phyloP scores from a whole-genome alignment of 2,329 filamentous ascomycete genomes.

The Exophiala sp. region DNA sequence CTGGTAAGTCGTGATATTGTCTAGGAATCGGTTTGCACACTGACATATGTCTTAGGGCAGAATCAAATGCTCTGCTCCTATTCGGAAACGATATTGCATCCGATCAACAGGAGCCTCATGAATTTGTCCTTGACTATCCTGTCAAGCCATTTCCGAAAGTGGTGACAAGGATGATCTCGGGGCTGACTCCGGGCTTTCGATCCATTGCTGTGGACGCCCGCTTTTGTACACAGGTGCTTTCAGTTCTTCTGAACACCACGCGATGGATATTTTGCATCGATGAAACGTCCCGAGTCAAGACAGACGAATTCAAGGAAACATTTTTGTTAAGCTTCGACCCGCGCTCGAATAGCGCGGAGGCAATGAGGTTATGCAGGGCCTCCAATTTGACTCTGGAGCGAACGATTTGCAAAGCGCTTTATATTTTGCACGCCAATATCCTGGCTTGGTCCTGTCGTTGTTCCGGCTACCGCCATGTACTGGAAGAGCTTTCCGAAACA shows the following conservation, averaged over 20 bases:
- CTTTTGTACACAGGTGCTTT: conserved; percentile 5
- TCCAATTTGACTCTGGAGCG: conserved; percentile 6
- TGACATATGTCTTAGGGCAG: conserved; percentile 10
- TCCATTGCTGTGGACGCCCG: conserved; percentile 6
- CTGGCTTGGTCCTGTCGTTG: conserved; percentile 20
- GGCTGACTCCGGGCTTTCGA: conserved; percentile 14
- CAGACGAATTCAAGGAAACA: conserved; percentile 5
- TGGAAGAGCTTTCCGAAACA: conserved; percentile 12
- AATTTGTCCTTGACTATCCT: background rate
- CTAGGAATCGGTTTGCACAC: background rate
- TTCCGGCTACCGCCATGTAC: conserved; percentile 13
- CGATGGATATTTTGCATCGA: conserved; percentile 17
- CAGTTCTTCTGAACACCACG: conserved; percentile 8
- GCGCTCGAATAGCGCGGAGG: conserved; percentile 10
- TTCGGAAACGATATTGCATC: conserved; percentile 10
- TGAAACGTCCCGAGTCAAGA: background rate
- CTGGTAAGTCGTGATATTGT: conserved; percentile 9
- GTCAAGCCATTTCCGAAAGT: conserved; percentile 3
- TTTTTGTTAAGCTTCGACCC: conserved; percentile 20
- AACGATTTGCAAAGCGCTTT: conserved; percentile 16
- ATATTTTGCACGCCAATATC: conserved; percentile 18
- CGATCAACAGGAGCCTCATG: background rate
- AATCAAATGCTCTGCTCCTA: conserved; percentile 19
- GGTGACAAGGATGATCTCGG: conserved; percentile 2
- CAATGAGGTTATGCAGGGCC: conserved; percentile 14